Conservation (phyloP, 2,329 filamentous ascomycete species). For the Tolypocladium ophioglossoides region DNA sequence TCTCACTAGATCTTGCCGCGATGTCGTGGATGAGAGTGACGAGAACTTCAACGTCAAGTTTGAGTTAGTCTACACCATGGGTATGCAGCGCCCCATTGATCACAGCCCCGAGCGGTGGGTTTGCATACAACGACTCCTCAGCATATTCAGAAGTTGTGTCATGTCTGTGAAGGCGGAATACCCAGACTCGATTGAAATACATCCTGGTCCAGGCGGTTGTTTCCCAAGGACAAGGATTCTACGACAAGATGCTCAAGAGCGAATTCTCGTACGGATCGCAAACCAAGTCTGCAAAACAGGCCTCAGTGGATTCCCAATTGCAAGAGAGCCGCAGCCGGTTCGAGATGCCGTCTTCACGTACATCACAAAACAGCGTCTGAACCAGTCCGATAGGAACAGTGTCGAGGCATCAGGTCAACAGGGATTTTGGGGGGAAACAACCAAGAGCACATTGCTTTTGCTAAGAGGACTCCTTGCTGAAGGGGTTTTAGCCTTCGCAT, state of each 20-base stretch:
- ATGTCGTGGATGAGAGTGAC: constrained; percentile 56
- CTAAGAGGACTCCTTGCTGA: constrained; percentile 43
- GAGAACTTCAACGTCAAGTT: constrained; percentile 51
- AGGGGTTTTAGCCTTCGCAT: constrained; percentile 38
- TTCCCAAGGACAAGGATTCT: constrained; percentile 36
- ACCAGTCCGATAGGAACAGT: constrained; percentile 13
- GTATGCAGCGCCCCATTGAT: constrained; percentile 26
- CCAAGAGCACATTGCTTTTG: constrained; percentile 26
- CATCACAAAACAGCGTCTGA: constrained; percentile 22
- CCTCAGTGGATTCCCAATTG: constrained; percentile 28
- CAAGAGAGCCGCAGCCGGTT: constrained; percentile 17
- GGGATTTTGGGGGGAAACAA: constrained; percentile 19
- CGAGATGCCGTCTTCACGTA: constrained; percentile 28
- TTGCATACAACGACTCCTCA: constrained; percentile 1
- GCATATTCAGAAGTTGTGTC: constrained; percentile 30
- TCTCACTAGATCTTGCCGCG: constrained; percentile 11
- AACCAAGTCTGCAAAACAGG: constrained; percentile 24
- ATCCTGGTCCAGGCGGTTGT: constrained; percentile 29
- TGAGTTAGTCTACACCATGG: constrained; percentile 54
- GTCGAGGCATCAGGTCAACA: constrained; percentile 19
- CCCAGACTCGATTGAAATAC: constrained; percentile 16
- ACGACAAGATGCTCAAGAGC: constrained; percentile 3
- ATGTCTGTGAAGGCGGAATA: constrained; percentile 28
- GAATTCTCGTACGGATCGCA: neutral
- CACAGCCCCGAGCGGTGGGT: constrained; percentile 3